Conservation (phyloP, 768 basidiomycete species). For the Rhodotorula diobovata region DNA sequence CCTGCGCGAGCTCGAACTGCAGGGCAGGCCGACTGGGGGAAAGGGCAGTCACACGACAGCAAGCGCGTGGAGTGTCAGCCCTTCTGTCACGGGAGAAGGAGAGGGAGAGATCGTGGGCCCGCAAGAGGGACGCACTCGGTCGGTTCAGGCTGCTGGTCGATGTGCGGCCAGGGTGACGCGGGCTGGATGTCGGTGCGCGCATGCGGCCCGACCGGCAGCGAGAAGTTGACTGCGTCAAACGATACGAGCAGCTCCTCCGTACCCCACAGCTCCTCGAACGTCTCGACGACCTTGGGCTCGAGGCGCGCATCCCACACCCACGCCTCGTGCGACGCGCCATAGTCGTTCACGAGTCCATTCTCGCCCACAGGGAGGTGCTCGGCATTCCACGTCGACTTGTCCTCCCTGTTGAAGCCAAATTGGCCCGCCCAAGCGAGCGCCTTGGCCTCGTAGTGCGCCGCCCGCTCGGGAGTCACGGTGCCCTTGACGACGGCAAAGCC, state of each 20-base stretch:
- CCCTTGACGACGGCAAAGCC: constrained; percentile 42
- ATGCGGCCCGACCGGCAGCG: constrained; percentile 6
- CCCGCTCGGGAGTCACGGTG: constrained; percentile 39
- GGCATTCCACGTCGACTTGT: constrained; percentile 9
- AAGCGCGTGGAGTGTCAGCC: too few species aligned
- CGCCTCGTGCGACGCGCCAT: constrained; percentile 5
- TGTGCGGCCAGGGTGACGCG: constrained; percentile 23
- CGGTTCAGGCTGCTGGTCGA: constrained; percentile 36
- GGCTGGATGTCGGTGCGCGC: constrained; percentile 23
- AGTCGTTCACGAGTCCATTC: constrained; percentile 35
- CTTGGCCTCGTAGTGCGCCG: not conserved
- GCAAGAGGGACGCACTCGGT: not conserved
- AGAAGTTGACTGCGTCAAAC: constrained; percentile 36
- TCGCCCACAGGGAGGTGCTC: constrained; percentile 5
- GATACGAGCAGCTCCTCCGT: constrained; percentile 44
- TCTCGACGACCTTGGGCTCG: constrained; percentile 40
- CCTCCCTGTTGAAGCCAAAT: constrained; percentile 11
- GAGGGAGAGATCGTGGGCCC: not conserved
- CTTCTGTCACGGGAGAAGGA: too few species aligned
- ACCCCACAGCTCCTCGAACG: constrained; percentile 43
- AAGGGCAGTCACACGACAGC: not conserved
- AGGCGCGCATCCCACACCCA: constrained; percentile 20
- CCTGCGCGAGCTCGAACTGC: constrained; percentile 30
- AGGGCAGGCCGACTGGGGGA: not conserved
- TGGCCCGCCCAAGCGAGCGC: not conserved